Conservation (phyloP, 257 asterid species). For the Jaltomata sinuosa region DNA sequence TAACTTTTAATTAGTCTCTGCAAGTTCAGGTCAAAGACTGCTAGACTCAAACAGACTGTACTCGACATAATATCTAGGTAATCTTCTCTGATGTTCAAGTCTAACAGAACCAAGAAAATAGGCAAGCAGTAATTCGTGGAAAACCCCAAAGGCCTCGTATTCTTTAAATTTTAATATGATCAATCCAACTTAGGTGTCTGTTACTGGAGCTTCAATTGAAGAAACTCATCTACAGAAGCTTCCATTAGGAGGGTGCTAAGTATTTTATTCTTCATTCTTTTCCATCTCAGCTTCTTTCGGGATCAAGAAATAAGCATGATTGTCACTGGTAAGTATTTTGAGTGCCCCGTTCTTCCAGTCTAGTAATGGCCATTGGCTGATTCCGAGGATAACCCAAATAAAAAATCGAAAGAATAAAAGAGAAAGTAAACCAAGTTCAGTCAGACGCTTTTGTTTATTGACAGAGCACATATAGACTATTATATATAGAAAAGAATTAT, state of each 20-base stretch:
- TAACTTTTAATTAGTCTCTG: neutral
- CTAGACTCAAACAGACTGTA: neutral
- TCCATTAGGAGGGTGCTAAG: neutral
- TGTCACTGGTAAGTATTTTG: neutral
- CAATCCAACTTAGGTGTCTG: neutral
- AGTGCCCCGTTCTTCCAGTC: neutral
- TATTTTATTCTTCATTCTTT: neutral
- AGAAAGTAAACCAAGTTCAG: neutral
- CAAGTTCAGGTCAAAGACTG: neutral
- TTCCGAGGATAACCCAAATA: neutral
- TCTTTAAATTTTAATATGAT: neutral
- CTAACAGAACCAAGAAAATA: neutral
- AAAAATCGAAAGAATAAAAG: neutral
- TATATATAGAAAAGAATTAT: neutral
- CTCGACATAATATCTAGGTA: neutral
- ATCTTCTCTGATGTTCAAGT: neutral
- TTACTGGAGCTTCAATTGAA: neutral
- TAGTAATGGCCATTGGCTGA: neutral
- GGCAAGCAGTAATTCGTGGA: neutral
- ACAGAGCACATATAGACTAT: neutral
- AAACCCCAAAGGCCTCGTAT: neutral
- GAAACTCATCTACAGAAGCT: neutral
- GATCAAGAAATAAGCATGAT: neutral
- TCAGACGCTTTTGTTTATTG: neutral
- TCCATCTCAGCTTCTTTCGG: neutral